A percentile compares a stretch with the other conserved stretches of the same genome.
phyloP scores from a whole-genome alignment of 1,284 basidiomycete genomes.

The Pterulicium gracile region DNA sequence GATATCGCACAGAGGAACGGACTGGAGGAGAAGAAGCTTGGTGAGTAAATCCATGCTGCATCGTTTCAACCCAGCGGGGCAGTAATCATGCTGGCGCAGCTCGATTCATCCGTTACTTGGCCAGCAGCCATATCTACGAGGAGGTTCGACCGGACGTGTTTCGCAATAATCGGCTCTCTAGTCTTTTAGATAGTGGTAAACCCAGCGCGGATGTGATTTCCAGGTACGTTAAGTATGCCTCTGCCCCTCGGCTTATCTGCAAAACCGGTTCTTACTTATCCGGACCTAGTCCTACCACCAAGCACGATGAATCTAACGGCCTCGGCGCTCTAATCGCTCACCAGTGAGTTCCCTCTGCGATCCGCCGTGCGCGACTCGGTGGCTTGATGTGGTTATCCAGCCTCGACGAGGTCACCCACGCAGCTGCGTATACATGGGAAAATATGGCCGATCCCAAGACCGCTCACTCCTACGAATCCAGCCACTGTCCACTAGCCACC shows the following conservation, averaged over 20 bases:
- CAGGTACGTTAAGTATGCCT: slow-evolving; percentile 11
- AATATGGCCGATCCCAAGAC: slow-evolving; percentile 12
- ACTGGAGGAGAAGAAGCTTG: slow-evolving; percentile 16
- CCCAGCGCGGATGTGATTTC: slow-evolving; percentile 11
- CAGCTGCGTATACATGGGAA: slow-evolving; percentile 15
- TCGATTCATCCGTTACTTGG: slow-evolving; percentile 17
- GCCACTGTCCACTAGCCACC: slow-evolving; percentile 9
- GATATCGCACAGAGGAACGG: slow-evolving; percentile 15
- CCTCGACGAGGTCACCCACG: slow-evolving; percentile 18
- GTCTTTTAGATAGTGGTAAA: slow-evolving; percentile 18
- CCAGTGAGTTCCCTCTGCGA: slow-evolving; percentile 10
- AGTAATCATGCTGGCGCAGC: slow-evolving; percentile 7
- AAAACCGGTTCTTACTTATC: too few species aligned
- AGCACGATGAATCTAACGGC: slow-evolving; percentile 14
- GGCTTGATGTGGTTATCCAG: slow-evolving; percentile 8
- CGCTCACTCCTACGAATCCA: slow-evolving; percentile 9
- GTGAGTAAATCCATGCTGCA: slow-evolving; percentile 11
- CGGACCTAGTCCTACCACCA: too few species aligned
- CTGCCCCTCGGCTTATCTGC: too few species aligned
- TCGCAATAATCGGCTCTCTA: slow-evolving; percentile 18
- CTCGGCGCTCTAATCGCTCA: slow-evolving; percentile 11
- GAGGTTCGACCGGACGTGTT: slow-evolving; percentile 20
- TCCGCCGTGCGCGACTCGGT: neutral
- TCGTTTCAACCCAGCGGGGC: neutral
- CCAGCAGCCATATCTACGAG: slow-evolving; percentile 19